A percentile compares a stretch with the other conserved stretches of the same genome.
Evolutionary conservation across 2,329 filamentous ascomycete genomes (phyloP).

Genomic region (Aspergillus intermedius): DNA sequence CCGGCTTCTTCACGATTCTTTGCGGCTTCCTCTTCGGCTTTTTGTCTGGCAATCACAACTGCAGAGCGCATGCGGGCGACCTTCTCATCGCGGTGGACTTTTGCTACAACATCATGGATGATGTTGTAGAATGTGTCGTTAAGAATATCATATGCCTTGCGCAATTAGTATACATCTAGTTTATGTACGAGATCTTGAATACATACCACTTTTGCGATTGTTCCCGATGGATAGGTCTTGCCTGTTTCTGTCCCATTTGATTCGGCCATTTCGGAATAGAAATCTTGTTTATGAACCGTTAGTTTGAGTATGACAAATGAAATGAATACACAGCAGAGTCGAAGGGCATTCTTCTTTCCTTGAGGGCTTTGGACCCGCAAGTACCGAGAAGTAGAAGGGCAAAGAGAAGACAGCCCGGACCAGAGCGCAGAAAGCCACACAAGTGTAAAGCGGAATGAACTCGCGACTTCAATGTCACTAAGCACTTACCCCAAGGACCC

Average conservation of each 20-base stretch:
- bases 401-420: too few relatives aligned
- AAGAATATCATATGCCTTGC: conserved; percentile 43
- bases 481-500: neutral
- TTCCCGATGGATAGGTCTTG: conserved; percentile 28
- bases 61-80: conserved; percentile 52
- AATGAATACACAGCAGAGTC: neutral
- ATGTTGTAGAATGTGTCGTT: conserved; percentile 55
- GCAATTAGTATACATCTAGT: conserved; percentile 8
- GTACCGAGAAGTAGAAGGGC: too few relatives aligned
- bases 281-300: neutral
- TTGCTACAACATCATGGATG: conserved; percentile 53
- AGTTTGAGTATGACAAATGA: neutral
- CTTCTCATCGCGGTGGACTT: conserved; percentile 56
- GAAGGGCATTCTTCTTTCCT: neutral
- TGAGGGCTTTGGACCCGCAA: neutral
- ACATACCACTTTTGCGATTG: conserved; percentile 38
- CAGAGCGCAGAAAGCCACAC: too few relatives aligned
- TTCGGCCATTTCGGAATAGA: conserved; percentile 25
- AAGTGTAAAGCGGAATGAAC: too few relatives aligned
- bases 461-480: neutral
- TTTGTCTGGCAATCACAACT: conserved; percentile 37
- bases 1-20: conserved; percentile 25
- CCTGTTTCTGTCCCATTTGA: conserved; percentile 20
- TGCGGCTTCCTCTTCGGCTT: conserved; percentile 35
- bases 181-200: neutral